Percentiles rank a stretch among this genome's conserved stretches.
Evolutionary conservation across 2,329 filamentous ascomycete species (phyloP).

Genomic region (Ambrosiella beaveri): DNA sequence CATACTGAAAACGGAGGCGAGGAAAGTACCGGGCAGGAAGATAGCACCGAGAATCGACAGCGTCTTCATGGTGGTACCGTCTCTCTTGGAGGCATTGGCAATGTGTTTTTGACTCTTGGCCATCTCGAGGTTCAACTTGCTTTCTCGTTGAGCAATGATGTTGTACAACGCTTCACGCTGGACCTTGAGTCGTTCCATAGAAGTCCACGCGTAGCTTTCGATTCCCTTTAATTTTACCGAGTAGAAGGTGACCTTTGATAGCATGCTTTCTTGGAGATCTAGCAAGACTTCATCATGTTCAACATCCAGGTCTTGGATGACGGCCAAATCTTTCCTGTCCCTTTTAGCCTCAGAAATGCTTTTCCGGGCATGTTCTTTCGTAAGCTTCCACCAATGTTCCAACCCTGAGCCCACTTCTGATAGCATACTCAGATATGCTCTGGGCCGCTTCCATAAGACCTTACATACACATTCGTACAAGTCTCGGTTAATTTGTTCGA

Average conservation of each 20-base stretch:
- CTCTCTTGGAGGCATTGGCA: slow-evolving; percentile 41
- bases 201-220: slow-evolving; percentile 46
- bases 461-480: slow-evolving; percentile 46
- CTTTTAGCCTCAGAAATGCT: neutral
- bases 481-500: slow-evolving; percentile 43
- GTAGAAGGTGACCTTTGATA: slow-evolving; percentile 40
- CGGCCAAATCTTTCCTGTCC: neutral
- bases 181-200: slow-evolving; percentile 41
- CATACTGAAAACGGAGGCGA: slow-evolving; percentile 49
- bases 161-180: slow-evolving; percentile 47
- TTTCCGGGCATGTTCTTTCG: neutral
- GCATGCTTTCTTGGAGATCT: slow-evolving; percentile 33
- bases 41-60: slow-evolving; percentile 45
- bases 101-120: slow-evolving; percentile 41
- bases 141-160: slow-evolving; percentile 48
- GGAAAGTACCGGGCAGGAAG: slow-evolving; percentile 44
- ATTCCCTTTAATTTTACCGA: slow-evolving; percentile 41
- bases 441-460: slow-evolving; percentile 45
- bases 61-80: slow-evolving; percentile 48
- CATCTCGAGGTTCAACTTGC: slow-evolving; percentile 45
- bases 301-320: neutral
- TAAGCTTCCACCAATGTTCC: slow-evolving; percentile 23
- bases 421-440: slow-evolving; percentile 39
- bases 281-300: slow-evolving; percentile 9
- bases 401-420: slow-evolving; percentile 32